Evolutionary conservation across 2,329 filamentous ascomycete species (phyloP).

Genomic region (Chalaropsis thielavioides): DNA sequence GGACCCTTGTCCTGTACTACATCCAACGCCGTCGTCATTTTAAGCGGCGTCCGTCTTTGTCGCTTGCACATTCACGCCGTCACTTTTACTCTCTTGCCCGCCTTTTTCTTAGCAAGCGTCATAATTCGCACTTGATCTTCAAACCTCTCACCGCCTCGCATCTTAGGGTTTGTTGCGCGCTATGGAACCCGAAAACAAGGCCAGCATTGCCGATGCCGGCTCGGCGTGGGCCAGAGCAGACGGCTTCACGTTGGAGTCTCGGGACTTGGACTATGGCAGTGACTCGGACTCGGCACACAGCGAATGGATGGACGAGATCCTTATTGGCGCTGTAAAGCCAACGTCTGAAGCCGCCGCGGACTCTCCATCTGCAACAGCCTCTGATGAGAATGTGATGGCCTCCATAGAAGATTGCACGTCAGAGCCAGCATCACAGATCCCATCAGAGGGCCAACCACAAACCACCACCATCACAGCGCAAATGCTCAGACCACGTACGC

Average conservation of each 20-base stretch:
- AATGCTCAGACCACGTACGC: conserved; percentile 9
- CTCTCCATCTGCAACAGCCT: not conserved
- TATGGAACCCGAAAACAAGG: not conserved
- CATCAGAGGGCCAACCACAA: not conserved
- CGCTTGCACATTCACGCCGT: not conserved
- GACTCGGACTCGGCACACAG: conserved; percentile 30
- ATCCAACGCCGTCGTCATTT: not conserved
- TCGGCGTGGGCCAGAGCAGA: not conserved
- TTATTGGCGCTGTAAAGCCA: conserved; percentile 39
- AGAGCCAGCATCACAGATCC: not conserved
- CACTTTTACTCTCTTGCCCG: not conserved
- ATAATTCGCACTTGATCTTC: not conserved
- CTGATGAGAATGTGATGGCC: not conserved
- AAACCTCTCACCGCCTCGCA: not conserved
- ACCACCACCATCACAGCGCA: not conserved
- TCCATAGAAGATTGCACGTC: not conserved
- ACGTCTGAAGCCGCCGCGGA: conserved; percentile 26
- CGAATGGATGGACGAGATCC: conserved; percentile 42
- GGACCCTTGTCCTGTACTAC: not conserved
- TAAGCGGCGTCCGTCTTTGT: not conserved
- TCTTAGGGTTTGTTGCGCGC: not conserved
- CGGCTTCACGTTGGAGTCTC: not conserved
- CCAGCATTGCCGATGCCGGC: not conserved
- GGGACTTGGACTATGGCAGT: conserved; percentile 8
- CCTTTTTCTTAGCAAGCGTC: not conserved